A percentile compares a stretch with the other conserved stretches of the same genome.
Evolutionary conservation across 139 green algal genomes (phyloP).

Genomic region (Coelastrella sp.): DNA sequence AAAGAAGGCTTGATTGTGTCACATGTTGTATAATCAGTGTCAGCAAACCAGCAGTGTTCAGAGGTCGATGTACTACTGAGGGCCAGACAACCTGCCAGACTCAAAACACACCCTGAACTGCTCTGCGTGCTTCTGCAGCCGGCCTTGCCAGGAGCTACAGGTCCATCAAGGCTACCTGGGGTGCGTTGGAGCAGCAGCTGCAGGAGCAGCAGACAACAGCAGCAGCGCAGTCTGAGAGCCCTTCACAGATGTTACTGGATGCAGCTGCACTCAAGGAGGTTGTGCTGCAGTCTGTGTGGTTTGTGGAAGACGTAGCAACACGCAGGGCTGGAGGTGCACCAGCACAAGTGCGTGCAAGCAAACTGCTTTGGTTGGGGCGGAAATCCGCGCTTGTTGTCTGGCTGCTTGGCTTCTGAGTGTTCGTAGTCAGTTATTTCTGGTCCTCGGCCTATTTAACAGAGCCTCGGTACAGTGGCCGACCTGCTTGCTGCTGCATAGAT

Average conservation of each 20-base stretch:
- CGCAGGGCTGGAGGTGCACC: constrained; percentile 58
- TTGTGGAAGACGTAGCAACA: constrained; percentile 68
- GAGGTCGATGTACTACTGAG: no score
- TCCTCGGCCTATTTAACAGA: no score
- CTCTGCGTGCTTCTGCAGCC: neutral
- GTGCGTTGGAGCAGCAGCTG: constrained; percentile 24
- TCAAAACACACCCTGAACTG: neutral
- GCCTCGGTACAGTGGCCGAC: no score
- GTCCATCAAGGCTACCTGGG: constrained; percentile 51
- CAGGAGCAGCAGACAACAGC: constrained; percentile 36
- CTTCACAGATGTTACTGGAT: neutral
- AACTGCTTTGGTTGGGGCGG: no score
- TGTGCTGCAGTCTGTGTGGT: constrained; percentile 63
- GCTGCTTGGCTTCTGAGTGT: no score
- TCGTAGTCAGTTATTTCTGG: no score
- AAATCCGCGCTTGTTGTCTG: no score
- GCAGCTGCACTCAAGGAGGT: constrained; percentile 44
- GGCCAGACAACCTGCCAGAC: no score
- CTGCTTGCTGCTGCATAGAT: no score
- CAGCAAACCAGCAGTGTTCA: no score
- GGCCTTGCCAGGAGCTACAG: neutral
- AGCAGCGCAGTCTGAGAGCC: neutral
- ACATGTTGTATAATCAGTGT: no score
- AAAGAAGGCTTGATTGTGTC: no score
- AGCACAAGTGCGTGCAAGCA: constrained; percentile 35